These are phyloP conservation scores for Mucor racemosus DNA, from an alignment of 371 early-diverging fungal species.

Conservation along the genomic window DNA sequence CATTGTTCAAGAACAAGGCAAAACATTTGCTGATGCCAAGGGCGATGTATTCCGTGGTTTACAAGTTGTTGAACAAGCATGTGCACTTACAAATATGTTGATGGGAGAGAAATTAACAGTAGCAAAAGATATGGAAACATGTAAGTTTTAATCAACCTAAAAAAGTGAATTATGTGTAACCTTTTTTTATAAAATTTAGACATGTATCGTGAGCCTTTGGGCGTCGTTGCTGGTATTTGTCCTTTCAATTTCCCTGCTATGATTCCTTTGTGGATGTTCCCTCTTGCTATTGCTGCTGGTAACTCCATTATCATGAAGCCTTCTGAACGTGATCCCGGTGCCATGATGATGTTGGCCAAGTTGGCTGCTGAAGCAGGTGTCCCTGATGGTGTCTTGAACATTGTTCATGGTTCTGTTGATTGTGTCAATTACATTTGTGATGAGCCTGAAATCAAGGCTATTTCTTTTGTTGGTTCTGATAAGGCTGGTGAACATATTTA, in stretches of 20 bases:
- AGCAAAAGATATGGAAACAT: conserved; percentile 95
- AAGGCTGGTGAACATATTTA: conserved; percentile 86
- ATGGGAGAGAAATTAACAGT: conserved; percentile 90
- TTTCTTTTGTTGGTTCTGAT: conserved; percentile 95
- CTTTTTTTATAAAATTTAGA: conserved; percentile 38
- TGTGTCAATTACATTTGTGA: conserved; percentile 95
- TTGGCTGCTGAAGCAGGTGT: conserved; percentile 92
- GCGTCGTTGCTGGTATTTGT: conserved; percentile 94
- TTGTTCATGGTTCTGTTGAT: conserved; percentile 90
- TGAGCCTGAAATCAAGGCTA: conserved; percentile 87
- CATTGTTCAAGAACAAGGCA: conserved; percentile 94
- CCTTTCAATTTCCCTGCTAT: conserved; percentile 98
- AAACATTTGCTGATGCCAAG: conserved; percentile 92
- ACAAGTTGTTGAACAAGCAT: conserved; percentile 93
- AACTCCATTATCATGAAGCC: conserved; percentile 55
- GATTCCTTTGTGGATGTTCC: conserved; percentile 98
- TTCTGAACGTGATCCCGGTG: conserved; percentile 94
- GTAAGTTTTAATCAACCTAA: conserved; percentile 31
- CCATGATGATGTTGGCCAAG: conserved; percentile 92
- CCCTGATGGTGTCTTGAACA: conserved; percentile 92
- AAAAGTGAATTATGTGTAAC: neutral
- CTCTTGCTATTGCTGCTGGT: conserved; percentile 58
- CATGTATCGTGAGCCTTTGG: conserved; percentile 92
- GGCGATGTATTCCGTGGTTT: conserved; percentile 91
- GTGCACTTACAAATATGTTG: conserved; percentile 76